These are phyloP conservation scores for Eryngium alpinum DNA, from an alignment of 140 eudicot species.

Conservation along the genomic window DNA sequence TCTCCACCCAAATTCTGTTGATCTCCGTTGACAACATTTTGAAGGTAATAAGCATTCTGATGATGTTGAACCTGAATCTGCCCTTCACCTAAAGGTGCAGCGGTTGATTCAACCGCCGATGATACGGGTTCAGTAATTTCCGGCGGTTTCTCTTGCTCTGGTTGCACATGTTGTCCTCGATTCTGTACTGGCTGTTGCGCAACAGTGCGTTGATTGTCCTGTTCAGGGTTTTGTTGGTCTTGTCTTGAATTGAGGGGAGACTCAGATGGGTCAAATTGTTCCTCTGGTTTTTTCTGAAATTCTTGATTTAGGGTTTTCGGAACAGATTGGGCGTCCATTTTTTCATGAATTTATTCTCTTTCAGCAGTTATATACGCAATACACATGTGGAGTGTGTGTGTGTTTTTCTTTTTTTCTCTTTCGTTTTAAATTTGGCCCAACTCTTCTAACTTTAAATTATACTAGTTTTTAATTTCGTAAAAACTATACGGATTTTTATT, in stretches of 20 bases:
- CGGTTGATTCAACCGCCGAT: neutral
- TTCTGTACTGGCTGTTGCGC: neutral
- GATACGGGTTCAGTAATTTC: neutral
- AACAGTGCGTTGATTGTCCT: conserved; percentile 9
- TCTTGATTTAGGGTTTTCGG: neutral
- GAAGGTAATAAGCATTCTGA: conserved; percentile 14
- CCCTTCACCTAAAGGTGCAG: conserved; percentile 19
- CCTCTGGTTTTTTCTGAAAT: neutral
- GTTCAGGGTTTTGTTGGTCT: conserved; percentile 25
- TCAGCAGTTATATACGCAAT: too few relatives aligned
- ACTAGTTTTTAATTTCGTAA: too few relatives aligned
- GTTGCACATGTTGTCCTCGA: too few relatives aligned
- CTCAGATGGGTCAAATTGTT: neutral
- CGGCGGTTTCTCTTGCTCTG: neutral
- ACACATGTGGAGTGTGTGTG: too few relatives aligned
- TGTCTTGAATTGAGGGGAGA: conserved; percentile 11
- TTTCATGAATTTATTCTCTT: neutral
- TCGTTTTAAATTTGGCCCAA: too few relatives aligned
- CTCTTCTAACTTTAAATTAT: too few relatives aligned
- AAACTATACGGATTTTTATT: too few relatives aligned
- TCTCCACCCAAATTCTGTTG: conserved; percentile 23
- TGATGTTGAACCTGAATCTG: conserved; percentile 25
- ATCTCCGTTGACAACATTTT: conserved; percentile 18
- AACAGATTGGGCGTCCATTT: neutral
- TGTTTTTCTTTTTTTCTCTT: too few relatives aligned